Evolutionary conservation across 805 yeast genomes (phyloP).

Genomic region (Kuraishia piskuri): DNA sequence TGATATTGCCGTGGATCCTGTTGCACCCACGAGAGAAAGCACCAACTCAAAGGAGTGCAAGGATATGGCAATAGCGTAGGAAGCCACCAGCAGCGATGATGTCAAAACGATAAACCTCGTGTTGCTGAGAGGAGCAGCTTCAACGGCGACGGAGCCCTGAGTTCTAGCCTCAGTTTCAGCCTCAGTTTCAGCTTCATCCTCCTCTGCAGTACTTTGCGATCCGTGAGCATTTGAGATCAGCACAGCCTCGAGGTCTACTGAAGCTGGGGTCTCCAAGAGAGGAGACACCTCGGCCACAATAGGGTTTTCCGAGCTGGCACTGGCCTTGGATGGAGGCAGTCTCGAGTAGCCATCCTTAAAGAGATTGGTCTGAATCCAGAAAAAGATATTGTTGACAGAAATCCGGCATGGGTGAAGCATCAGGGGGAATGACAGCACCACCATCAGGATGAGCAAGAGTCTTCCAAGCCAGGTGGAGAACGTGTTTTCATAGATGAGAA

Average conservation of each 20-base stretch:
- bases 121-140: slow-evolving; percentile 36
- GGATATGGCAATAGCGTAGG: slow-evolving; percentile 50
- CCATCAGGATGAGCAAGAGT: slow-evolving; percentile 60
- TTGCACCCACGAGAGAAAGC: slow-evolving; percentile 69
- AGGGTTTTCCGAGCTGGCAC: not conserved
- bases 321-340: not conserved
- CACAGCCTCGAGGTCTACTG: not conserved
- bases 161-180: slow-evolving; percentile 12
- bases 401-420: slow-evolving; percentile 78
- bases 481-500: slow-evolving; percentile 55
- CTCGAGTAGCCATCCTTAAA: not conserved
- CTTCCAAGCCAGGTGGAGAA: slow-evolving; percentile 44
- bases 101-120: slow-evolving; percentile 42
- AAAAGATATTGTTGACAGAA: slow-evolving; percentile 56
- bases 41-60: slow-evolving; percentile 61
- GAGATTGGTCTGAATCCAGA: slow-evolving; percentile 28
- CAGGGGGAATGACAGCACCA: slow-evolving; percentile 66
- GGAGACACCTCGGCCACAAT: not conserved
- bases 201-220: not conserved
- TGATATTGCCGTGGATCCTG: slow-evolving; percentile 75
- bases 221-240: not conserved
- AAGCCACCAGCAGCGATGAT: slow-evolving; percentile 29
- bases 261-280: not conserved
- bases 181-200: not conserved
- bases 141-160: not conserved